These are phyloP conservation scores for Kodamaea arcana DNA, from an alignment of 1,139 yeast genomes.

Conservation along the genomic window DNA sequence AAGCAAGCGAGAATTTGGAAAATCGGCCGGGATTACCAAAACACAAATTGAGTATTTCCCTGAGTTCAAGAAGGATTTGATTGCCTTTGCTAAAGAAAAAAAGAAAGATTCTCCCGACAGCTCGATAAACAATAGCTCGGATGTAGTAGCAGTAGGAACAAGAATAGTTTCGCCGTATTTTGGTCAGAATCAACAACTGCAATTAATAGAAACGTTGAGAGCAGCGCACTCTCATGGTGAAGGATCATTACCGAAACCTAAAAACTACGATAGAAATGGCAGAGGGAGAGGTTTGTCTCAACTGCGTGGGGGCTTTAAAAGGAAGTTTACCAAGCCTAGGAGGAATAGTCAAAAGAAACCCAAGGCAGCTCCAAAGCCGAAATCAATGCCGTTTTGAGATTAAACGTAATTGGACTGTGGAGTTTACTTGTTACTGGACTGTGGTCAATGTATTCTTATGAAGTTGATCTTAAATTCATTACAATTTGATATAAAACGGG, in stretches of 20 bases:
- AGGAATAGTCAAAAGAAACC: neutral
- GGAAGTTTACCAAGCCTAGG: neutral
- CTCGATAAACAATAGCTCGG: slow-evolving; percentile 1
- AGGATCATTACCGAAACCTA: slow-evolving; percentile 8
- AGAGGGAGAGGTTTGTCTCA: slow-evolving; percentile 1
- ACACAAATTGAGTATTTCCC: slow-evolving; percentile 42
- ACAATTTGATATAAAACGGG: too few species aligned
- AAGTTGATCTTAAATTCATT: too few species aligned
- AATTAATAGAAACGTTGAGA: slow-evolving; percentile 10
- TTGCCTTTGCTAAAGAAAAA: slow-evolving; percentile 31
- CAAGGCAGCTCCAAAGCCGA: neutral
- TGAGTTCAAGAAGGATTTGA: slow-evolving; percentile 43
- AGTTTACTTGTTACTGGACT: too few species aligned
- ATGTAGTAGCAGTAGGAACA: neutral
- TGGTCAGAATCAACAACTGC: slow-evolving; percentile 9
- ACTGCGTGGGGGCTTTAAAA: slow-evolving; percentile 2
- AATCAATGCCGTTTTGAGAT: too few species aligned
- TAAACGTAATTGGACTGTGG: too few species aligned
- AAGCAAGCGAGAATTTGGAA: slow-evolving; percentile 46
- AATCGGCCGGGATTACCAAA: slow-evolving; percentile 35
- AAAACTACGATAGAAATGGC: slow-evolving; percentile 1
- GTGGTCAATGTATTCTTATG: too few species aligned
- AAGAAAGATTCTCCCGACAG: slow-evolving; percentile 12
- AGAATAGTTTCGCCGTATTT: slow-evolving; percentile 10
- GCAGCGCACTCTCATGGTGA: slow-evolving; percentile 7